phyloP scores from a whole-genome alignment of 441 rosid species.

The Adansonia grandidieri region DNA sequence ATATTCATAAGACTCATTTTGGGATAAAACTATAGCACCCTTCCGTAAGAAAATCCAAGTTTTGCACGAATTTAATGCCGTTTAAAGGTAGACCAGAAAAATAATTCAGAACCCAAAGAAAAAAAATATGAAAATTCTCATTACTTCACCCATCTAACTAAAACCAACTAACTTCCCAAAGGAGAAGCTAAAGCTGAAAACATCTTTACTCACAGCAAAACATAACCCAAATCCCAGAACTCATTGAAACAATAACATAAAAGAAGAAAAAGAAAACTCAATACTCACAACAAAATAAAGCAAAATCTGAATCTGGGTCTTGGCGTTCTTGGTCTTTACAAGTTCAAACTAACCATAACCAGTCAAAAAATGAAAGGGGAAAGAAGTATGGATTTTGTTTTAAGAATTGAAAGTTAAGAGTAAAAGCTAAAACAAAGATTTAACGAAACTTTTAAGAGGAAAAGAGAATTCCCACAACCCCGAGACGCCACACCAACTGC shows the following conservation, averaged over 20 bases:
- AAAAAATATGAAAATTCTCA: not conserved
- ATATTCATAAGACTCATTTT: not conserved
- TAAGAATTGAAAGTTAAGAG: not conserved
- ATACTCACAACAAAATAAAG: slow-evolving; percentile 19
- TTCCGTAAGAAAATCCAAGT: slow-evolving; percentile 3
- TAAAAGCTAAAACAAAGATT: not conserved
- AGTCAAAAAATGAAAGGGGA: not conserved
- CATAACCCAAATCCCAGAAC: slow-evolving; percentile 25
- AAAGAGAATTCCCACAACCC: slow-evolving; percentile 15
- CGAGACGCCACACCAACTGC: slow-evolving; percentile 38
- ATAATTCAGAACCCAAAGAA: not conserved
- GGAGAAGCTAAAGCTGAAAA: not conserved
- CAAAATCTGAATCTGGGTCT: slow-evolving; percentile 34
- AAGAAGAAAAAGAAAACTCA: not conserved
- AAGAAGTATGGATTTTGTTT: not conserved
- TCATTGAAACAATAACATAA: not conserved
- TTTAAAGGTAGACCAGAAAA: not conserved
- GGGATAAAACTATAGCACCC: not conserved
- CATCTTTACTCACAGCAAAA: slow-evolving; percentile 9
- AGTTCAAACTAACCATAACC: not conserved
- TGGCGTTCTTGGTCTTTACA: slow-evolving; percentile 4
- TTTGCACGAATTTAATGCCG: not conserved
- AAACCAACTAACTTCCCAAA: slow-evolving; percentile 1
- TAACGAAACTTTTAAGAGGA: not conserved
- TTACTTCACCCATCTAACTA: not conserved